Evolutionary conservation across 306 rosid genomes (phyloP).

Genomic region (Carpinus fangiana): DNA sequence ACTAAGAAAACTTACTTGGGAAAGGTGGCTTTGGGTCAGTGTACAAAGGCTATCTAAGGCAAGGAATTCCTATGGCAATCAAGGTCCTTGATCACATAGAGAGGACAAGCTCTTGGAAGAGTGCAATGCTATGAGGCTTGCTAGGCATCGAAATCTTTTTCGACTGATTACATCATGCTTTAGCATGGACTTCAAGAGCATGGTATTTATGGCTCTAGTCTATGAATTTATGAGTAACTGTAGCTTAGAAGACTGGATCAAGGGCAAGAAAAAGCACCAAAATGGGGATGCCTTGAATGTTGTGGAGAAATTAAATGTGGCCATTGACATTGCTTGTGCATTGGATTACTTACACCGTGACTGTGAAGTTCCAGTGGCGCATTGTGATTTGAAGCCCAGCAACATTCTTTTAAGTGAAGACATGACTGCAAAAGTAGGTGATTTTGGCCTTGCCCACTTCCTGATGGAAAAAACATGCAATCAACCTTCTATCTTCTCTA

Average conservation of each 20-base stretch:
- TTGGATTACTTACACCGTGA: constrained; percentile 73
- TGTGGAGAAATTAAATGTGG: constrained; percentile 59
- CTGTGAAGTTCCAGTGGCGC: constrained; percentile 61
- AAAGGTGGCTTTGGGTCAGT: constrained; percentile 68
- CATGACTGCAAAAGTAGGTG: constrained; percentile 73
- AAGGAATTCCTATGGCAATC: constrained; percentile 53
- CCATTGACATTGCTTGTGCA: constrained; percentile 61
- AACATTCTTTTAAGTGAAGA: constrained; percentile 63
- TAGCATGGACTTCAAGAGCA: constrained; percentile 58
- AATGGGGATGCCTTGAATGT: constrained; percentile 49
- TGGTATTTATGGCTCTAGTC: constrained; percentile 64
- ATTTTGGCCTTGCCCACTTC: constrained; percentile 70
- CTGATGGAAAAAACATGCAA: constrained; percentile 39
- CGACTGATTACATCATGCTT: constrained; percentile 72
- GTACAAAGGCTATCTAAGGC: constrained; percentile 51
- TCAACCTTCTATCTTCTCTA: constrained; percentile 40
- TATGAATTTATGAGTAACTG: constrained; percentile 67
- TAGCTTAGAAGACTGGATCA: constrained; percentile 76
- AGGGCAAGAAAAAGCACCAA: constrained; percentile 42
- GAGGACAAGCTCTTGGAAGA: constrained; percentile 49
- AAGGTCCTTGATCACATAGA: constrained; percentile 56
- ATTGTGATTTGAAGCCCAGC: constrained; percentile 81
- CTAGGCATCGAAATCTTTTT: constrained; percentile 70
- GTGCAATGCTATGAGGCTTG: constrained; percentile 60
- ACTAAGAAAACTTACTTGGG: constrained; percentile 48